These are phyloP conservation scores for Nowakowskiella sp. DNA, from an alignment of 192 early-diverging fungal genomes.

Conservation along the genomic window DNA sequence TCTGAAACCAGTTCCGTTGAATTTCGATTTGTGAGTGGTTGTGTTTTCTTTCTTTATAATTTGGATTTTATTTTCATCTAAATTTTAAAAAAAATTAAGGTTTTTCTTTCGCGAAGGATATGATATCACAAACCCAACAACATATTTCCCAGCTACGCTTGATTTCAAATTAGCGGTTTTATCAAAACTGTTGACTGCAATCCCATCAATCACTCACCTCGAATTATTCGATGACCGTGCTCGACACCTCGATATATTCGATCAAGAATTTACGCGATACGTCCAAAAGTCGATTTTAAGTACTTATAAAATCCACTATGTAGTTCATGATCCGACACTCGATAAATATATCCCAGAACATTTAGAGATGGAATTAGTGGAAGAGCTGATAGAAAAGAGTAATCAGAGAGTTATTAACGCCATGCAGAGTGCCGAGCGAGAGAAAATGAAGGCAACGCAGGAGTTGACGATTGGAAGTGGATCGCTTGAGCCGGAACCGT, in stretches of 20 bases:
- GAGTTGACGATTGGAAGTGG: background rate
- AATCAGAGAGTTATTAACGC: constrained; percentile 37
- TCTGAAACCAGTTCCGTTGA: constrained; percentile 5
- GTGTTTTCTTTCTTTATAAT: background rate
- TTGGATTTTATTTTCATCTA: background rate
- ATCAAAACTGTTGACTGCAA: constrained; percentile 13
- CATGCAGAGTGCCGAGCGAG: background rate
- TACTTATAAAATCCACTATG: constrained; percentile 14
- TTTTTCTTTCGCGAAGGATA: constrained; percentile 34
- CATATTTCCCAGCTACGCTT: constrained; percentile 27
- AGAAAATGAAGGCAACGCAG: constrained; percentile 13
- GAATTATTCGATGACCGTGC: constrained; percentile 39
- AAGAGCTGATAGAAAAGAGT: constrained; percentile 28
- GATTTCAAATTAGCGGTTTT: constrained; percentile 44
- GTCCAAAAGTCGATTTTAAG: no score
- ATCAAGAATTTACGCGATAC: no score
- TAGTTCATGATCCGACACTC: constrained; percentile 17
- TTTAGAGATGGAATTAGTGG: constrained; percentile 29
- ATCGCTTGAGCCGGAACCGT: background rate
- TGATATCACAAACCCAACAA: constrained; percentile 2
- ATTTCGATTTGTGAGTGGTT: constrained; percentile 32
- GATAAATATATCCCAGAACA: constrained; percentile 16
- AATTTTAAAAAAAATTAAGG: constrained; percentile 4
- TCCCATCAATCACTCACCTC: constrained; percentile 23
- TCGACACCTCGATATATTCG: constrained; percentile 35